phyloP scores from a whole-genome alignment of 2,329 filamentous ascomycete species.

The Xylariaceae sp. region DNA sequence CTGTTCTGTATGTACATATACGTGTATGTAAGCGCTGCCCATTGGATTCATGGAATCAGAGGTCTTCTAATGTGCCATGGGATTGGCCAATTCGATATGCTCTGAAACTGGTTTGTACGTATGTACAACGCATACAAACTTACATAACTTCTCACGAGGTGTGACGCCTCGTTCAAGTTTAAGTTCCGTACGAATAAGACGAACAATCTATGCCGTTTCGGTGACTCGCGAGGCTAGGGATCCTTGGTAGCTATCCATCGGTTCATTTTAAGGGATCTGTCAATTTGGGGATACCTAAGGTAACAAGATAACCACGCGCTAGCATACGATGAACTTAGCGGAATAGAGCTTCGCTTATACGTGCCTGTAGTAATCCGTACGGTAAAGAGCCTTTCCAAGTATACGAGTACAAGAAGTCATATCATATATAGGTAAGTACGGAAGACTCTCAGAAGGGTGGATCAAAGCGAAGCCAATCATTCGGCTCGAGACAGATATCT shows the following conservation, averaged over 20 bases:
- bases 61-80: not conserved
- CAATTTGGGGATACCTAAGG: too few species aligned
- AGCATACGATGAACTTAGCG: too few species aligned
- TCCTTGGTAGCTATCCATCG: too few species aligned
- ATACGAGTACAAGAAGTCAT: not conserved
- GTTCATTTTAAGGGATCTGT: too few species aligned
- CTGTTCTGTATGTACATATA: conserved; percentile 15
- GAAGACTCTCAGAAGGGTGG: not conserved
- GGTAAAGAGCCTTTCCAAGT: too few species aligned
- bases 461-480: not conserved
- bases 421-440: not conserved
- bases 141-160: conserved; percentile 1
- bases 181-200: not conserved
- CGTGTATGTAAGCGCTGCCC: not conserved
- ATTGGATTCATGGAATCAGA: not conserved
- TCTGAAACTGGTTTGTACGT: conserved; percentile 3
- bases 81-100: conserved; percentile 9
- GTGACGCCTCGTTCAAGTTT: not conserved
- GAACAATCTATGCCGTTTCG: too few species aligned
- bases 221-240: too few species aligned
- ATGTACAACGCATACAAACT: too few species aligned
- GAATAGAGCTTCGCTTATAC: too few species aligned
- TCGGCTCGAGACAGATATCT: conserved; percentile 10
- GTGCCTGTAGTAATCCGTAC: too few species aligned
- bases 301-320: too few species aligned